Evolutionary conservation across 2,329 filamentous ascomycete genomes (phyloP), one percentile per base, ranked within the genome.

Genomic region (Remersonia thermophila): DNA sequence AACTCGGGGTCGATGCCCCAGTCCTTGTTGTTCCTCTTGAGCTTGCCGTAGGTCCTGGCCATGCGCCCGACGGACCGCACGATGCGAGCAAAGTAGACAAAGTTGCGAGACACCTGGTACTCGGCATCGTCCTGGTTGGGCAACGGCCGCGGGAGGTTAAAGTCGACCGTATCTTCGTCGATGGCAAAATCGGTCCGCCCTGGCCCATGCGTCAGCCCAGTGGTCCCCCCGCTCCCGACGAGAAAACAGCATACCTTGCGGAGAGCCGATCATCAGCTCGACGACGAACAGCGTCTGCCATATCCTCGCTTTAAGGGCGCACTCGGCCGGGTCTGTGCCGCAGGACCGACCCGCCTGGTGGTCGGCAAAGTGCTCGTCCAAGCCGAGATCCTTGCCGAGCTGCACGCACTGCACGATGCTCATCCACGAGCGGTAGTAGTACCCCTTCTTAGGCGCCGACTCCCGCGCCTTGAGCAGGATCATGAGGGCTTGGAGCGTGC

Each of bases 381-480:
- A 65, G 14, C 86, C 84, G 23, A 96, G 66, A 53, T 95, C 89
- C 51, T 93, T 91, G 17, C 77, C 85, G 84, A 96, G 94, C 32
- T 86, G 80, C 7, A 93, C 80, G 44, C 89, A 85, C 42, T 87
- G 84, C 36, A 94, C 89, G 14, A 93, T 77, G 4, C 83, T 84
- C 76, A 95, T 93, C 89, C 91, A 96, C 0, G 91, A 96, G 27
- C 89, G 79, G 59, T 91, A 96, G 57, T 91, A 96, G 55, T 96
- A 96, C 1, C 91, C 91, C 41, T 84, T 77, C 54, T 93, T 93
- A 0, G 89, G 87, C 7, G 82, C 77, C n/a, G 83, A 82, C 57
- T 96, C 89, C 44, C 86, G 74, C 1, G 89, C 91, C 57, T 96
- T 96, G 30, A 95, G 63, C 13, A 95, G 69, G 30, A 96, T 78